Base-by-base conservation (phyloP, 2,329 filamentous ascomycete genomes). In the Scorias spongiosa region DNA sequence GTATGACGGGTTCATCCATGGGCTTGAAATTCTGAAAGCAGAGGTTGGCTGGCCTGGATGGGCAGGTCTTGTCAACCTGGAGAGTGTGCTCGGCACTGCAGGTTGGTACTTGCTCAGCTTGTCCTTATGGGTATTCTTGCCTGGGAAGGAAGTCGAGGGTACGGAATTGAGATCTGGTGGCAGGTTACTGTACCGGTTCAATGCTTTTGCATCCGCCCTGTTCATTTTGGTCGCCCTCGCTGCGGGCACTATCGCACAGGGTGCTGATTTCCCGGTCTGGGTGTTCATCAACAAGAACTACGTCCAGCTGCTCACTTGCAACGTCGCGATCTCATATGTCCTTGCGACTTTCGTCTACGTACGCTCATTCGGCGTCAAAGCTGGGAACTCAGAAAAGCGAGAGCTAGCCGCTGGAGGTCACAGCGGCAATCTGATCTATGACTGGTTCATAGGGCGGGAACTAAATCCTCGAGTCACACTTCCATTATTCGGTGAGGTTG, bases 371-470 rank as follows among this genome's bases (percentile, higher is more conserved):
- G 72, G 73, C 43, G 83, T 94, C 50, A 82, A 84, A 60, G 65
- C 77, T n/a, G 78, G 76, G 38, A 85, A 93, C 60, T 68, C 73
- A 10, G 72, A 81, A 40, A 68, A 75, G 49, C 83, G 88, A 36
- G 80, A 91, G 60, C 73, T 96, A 7, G 88, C 88, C 0, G 76
- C 77, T 1, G 87, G 88, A 38, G 88, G 87, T 12, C 76, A 83
- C 57, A 79, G 78, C 1, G 88, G 87, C 46, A 95, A 93, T 63
- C 67, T 86, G 49, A 65, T 95, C 32, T 95, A 96, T 62, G 89
- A 96, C 64, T 96, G 86, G 78, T 96, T 87, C 66, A 95, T 96
- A 51, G 89, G 89, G 15, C 84, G 89, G 26, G 89, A 96, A 63
- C 78, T 96, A 48, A 96, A 96, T 65, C 89, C 89, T 2, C 84